Evolutionary conservation across 495 filamentous ascomycete species (phyloP).

Genomic region (Aspergillus kassunensis): DNA sequence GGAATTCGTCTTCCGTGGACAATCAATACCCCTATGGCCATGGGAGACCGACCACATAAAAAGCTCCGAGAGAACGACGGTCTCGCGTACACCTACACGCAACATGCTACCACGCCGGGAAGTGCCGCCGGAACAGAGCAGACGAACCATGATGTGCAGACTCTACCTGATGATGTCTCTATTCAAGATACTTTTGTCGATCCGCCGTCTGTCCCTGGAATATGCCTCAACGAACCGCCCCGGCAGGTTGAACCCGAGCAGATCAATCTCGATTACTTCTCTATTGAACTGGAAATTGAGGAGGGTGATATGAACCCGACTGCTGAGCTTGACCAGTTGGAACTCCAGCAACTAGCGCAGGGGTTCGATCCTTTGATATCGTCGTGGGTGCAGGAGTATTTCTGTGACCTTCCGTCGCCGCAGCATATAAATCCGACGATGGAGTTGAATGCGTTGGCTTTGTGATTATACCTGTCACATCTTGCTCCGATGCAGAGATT

Average conservation of each 20-base stretch:
- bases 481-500: neutral
- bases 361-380: constrained; percentile 13
- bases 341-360: constrained; percentile 7
- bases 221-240: neutral
- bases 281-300: constrained; percentile 1
- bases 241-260: neutral
- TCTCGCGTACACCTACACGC: neutral
- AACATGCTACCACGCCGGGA: neutral
- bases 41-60: neutral
- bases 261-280: constrained; percentile 15
- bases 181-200: neutral
- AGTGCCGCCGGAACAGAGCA: neutral
- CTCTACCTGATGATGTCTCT: constrained; percentile 1
- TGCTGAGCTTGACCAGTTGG: constrained; percentile 4
- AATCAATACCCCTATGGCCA: constrained; percentile 3
- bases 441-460: constrained; percentile 4
- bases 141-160: constrained; percentile 2
- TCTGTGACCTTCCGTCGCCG: neutral
- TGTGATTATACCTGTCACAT: neutral
- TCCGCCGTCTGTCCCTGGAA: neutral
- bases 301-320: neutral
- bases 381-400: constrained; percentile 14
- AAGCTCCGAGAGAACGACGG: neutral
- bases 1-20: constrained; percentile 26
- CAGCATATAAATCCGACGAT: neutral